These are phyloP conservation scores for Nosema muscidifuracis DNA, from an alignment of 371 early-diverging fungal genomes.

Conservation along the genomic window DNA sequence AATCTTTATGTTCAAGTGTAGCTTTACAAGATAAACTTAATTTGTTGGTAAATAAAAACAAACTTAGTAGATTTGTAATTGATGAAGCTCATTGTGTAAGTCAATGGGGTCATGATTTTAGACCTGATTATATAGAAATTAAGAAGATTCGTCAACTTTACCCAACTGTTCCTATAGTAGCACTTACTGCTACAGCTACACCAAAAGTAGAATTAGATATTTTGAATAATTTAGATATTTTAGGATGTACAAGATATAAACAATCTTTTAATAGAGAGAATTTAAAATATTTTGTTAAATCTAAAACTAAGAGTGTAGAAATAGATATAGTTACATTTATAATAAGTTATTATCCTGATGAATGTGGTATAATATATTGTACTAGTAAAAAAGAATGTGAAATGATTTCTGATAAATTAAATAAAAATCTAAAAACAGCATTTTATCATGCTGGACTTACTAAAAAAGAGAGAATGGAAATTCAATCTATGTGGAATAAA, in stretches of 20 bases:
- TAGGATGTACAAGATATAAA: conserved; percentile 64
- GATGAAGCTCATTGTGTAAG: conserved; percentile 96
- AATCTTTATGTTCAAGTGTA: conserved; percentile 71
- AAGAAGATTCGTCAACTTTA: conserved; percentile 67
- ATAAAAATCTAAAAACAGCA: conserved; percentile 64
- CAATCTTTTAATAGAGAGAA: conserved; percentile 63
- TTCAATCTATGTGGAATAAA: conserved; percentile 78
- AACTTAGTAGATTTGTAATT: conserved; percentile 72
- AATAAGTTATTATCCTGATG: conserved; percentile 65
- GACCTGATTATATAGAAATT: conserved; percentile 63
- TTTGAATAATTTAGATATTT: conserved; percentile 36
- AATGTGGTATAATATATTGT: conserved; percentile 96
- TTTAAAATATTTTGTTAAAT: conserved; percentile 69
- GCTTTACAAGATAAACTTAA: conserved; percentile 68
- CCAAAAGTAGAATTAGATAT: conserved; percentile 71
- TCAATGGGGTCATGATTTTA: conserved; percentile 91
- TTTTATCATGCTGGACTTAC: conserved; percentile 89
- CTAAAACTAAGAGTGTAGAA: conserved; percentile 64
- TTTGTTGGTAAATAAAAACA: conserved; percentile 14
- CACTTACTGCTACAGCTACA: conserved; percentile 93
- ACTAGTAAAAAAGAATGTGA: conserved; percentile 76
- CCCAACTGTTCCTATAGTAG: conserved; percentile 78
- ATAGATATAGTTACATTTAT: conserved; percentile 74
- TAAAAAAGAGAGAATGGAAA: conserved; percentile 71
- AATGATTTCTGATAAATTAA: conserved; percentile 70